Conservation (phyloP, 345 rosid species). For the Gossypium rotundifolium region DNA sequence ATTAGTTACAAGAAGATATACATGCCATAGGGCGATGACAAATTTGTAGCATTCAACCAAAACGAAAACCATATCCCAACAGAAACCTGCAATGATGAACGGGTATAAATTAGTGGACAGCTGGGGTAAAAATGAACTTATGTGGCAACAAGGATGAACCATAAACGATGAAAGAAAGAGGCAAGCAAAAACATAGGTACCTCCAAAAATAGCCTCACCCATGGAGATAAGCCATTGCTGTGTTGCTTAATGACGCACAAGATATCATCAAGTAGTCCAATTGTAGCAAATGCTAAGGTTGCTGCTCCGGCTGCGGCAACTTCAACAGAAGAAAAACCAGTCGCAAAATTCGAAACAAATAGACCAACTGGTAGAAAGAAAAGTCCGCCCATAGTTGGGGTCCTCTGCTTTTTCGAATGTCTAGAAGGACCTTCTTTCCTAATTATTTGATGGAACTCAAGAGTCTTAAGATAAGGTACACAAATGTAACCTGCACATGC, state of each 20-base stretch:
- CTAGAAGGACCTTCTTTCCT: slow-evolving; percentile 36
- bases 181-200: slow-evolving; percentile 21
- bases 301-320: slow-evolving; percentile 64
- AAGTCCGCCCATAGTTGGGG: slow-evolving; percentile 88
- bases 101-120: slow-evolving; percentile 10
- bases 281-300: slow-evolving; percentile 56
- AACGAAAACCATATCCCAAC: slow-evolving; percentile 63
- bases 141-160: not conserved
- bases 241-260: slow-evolving; percentile 33
- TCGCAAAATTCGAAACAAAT: slow-evolving; percentile 47
- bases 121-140: not conserved
- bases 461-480: slow-evolving; percentile 59
- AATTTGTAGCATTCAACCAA: slow-evolving; percentile 62
- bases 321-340: slow-evolving; percentile 56
- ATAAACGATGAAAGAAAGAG: not conserved
- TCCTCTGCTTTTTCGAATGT: slow-evolving; percentile 41
- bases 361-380: slow-evolving; percentile 76
- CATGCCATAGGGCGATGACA: slow-evolving; percentile 92
- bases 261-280: slow-evolving; percentile 63
- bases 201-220: slow-evolving; percentile 56
- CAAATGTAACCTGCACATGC: slow-evolving; percentile 62
- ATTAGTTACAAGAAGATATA: slow-evolving; percentile 86
- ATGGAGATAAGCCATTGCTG: slow-evolving; percentile 42
- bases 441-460: slow-evolving; percentile 43
- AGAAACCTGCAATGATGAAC: slow-evolving; percentile 44